Evolutionary conservation across 192 early-diverging fungal genomes (phyloP).

Genomic region (Coemansia sp.): DNA sequence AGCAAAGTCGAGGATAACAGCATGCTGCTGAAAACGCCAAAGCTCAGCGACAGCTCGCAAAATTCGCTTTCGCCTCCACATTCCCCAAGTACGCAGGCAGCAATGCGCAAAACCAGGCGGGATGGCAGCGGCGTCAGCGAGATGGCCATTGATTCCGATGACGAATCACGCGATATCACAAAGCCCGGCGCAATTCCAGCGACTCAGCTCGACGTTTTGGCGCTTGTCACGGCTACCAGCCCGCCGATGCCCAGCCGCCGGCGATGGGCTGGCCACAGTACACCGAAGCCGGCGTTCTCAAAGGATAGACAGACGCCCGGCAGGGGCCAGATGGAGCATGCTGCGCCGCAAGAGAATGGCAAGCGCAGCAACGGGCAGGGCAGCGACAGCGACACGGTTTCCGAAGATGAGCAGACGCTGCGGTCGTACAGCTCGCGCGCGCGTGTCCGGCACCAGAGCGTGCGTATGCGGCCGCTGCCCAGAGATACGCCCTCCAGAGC

Average conservation of each 20-base stretch:
- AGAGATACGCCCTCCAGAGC: not conserved
- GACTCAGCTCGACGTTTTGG: constrained; percentile 48
- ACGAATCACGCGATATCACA: not conserved
- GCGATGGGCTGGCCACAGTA: constrained; percentile 34
- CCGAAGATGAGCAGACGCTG: constrained; percentile 45
- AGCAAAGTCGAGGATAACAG: not conserved
- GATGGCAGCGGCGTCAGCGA: not conserved
- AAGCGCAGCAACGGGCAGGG: constrained; percentile 3
- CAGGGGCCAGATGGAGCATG: not conserved
- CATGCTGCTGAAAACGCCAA: constrained; percentile 5
- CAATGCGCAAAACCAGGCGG: constrained; percentile 18
- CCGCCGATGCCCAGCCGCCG: constrained; percentile 51
- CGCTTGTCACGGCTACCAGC: constrained; percentile 52
- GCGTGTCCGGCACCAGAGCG: constrained; percentile 21
- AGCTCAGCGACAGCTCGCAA: not conserved
- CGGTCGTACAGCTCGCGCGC: constrained; percentile 43
- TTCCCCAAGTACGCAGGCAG: constrained; percentile 44
- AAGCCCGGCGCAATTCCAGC: constrained; percentile 30
- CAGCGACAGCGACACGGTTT: constrained; percentile 46
- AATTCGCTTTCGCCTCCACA: constrained; percentile 30
- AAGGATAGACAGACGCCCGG: not conserved
- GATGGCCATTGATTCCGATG: not conserved
- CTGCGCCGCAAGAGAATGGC: not conserved
- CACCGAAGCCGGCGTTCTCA: constrained; percentile 18
- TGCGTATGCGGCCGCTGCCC: constrained; percentile 21